These are phyloP conservation scores for Ceratocystis colombiana DNA, from an alignment of 2,329 filamentous ascomycete genomes.

Conservation along the genomic window DNA sequence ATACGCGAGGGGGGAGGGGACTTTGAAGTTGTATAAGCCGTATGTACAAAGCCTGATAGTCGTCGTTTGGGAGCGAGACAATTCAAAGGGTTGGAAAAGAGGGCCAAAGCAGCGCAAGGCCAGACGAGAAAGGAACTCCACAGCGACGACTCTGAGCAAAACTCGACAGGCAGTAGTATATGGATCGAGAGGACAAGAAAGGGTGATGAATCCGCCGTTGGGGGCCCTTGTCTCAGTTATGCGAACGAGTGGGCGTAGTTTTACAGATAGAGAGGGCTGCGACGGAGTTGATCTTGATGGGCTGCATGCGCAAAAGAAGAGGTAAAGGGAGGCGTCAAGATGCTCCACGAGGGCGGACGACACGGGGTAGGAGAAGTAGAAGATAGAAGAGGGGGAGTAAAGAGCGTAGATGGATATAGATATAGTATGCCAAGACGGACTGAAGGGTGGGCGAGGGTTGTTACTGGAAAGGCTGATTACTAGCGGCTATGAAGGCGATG, in stretches of 20 bases:
- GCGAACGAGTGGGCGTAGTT: background rate
- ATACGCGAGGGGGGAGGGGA: background rate
- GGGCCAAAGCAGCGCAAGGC: background rate
- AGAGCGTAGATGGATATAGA: background rate
- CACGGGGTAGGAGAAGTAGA: background rate
- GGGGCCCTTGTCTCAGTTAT: background rate
- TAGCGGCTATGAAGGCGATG: background rate
- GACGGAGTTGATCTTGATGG: background rate
- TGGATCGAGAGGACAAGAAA: background rate
- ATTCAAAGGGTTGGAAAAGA: background rate
- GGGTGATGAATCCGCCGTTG: background rate
- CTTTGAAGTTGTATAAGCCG: background rate
- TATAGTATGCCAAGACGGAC: background rate
- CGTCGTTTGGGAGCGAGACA: background rate
- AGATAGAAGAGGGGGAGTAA: background rate
- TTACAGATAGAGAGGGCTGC: background rate
- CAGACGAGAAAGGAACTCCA: constrained; percentile 3
- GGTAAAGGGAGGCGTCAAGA: constrained; percentile 3
- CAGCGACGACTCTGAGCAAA: background rate
- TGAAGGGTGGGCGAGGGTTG: background rate
- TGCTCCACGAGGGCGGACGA: background rate
- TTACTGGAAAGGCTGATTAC: background rate
- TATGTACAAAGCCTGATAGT: background rate
- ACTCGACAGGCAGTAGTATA: background rate
- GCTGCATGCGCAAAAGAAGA: constrained; percentile 2